Percentiles rank a stretch among this genome's conserved stretches.
Evolutionary conservation across 805 yeast species (phyloP).

Genomic region (Lachancea sp.): DNA sequence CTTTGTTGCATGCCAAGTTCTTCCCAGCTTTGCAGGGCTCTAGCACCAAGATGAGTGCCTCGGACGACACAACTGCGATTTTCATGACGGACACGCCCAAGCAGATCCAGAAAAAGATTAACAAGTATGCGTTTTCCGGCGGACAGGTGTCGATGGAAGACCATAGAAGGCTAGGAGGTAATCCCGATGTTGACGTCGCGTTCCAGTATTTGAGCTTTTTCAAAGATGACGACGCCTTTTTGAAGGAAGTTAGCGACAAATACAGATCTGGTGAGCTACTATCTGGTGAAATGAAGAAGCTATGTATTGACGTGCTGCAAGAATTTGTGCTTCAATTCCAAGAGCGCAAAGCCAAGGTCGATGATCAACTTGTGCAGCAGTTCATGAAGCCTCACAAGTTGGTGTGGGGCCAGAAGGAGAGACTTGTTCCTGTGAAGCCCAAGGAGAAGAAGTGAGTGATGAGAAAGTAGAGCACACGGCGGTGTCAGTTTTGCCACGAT

Average conservation of each 20-base stretch:
- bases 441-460: slow-evolving; percentile 32
- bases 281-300: slow-evolving; percentile 89
- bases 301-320: slow-evolving; percentile 75
- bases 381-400: slow-evolving; percentile 85
- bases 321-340: slow-evolving; percentile 78
- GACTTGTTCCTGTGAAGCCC: slow-evolving; percentile 64
- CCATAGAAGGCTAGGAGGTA: slow-evolving; percentile 85
- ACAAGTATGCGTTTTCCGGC: slow-evolving; percentile 94
- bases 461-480: neutral
- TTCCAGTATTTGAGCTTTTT: slow-evolving; percentile 89
- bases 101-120: slow-evolving; percentile 87
- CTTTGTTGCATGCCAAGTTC: slow-evolving; percentile 87
- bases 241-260: slow-evolving; percentile 51
- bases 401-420: slow-evolving; percentile 64
- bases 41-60: slow-evolving; percentile 93
- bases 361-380: slow-evolving; percentile 50
- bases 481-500: neutral
- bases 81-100: slow-evolving; percentile 93
- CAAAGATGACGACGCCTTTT: slow-evolving; percentile 77
- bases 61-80: slow-evolving; percentile 83
- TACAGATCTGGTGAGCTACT: slow-evolving; percentile 77
- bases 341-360: slow-evolving; percentile 60
- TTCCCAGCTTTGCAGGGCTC: slow-evolving; percentile 99
- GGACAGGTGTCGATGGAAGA: slow-evolving; percentile 85
- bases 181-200: slow-evolving; percentile 93